Percentiles rank a stretch among this genome's conserved stretches.
Conservation (phyloP, 345 rosid species). For the Ricinus communis region DNA sequence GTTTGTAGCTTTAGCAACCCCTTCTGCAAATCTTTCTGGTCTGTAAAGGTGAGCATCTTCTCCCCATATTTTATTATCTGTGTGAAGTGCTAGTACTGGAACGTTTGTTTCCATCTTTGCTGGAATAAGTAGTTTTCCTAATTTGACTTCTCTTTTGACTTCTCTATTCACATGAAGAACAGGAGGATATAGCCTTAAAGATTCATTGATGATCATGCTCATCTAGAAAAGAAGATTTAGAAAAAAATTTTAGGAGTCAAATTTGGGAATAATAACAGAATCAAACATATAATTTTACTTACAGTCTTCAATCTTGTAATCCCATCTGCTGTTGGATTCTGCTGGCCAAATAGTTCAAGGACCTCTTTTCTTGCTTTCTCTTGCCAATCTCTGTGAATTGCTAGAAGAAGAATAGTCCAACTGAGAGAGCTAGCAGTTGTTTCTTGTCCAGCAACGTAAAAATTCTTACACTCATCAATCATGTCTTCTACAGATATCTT, state of each 20-base stretch:
- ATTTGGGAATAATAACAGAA: background rate
- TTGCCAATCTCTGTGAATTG: slow-evolving; percentile 48
- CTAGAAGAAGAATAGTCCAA: slow-evolving; percentile 34
- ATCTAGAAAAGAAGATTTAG: slow-evolving; percentile 20
- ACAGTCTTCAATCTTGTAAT: slow-evolving; percentile 40
- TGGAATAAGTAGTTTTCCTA: slow-evolving; percentile 36
- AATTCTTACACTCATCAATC: slow-evolving; percentile 43
- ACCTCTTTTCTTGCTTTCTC: slow-evolving; percentile 44
- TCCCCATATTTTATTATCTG: slow-evolving; percentile 44
- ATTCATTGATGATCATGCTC: slow-evolving; percentile 41
- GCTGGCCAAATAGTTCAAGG: slow-evolving; percentile 28
- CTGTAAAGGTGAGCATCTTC: slow-evolving; percentile 40
- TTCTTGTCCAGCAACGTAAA: slow-evolving; percentile 39
- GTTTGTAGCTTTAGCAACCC: slow-evolving; percentile 45
- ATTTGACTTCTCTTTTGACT: slow-evolving; percentile 22
- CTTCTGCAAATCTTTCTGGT: slow-evolving; percentile 48
- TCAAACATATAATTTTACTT: slow-evolving; percentile 1
- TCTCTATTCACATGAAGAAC: slow-evolving; percentile 10
- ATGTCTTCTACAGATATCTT: slow-evolving; percentile 35
- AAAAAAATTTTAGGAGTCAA: background rate
- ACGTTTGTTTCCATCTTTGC: slow-evolving; percentile 19
- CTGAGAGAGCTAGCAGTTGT: slow-evolving; percentile 22
- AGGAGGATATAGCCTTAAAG: slow-evolving; percentile 45
- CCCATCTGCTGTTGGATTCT: slow-evolving; percentile 31
- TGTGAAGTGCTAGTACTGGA: slow-evolving; percentile 32